Conservation (phyloP, 345 rosid genomes). For the Murraya paniculata region DNA sequence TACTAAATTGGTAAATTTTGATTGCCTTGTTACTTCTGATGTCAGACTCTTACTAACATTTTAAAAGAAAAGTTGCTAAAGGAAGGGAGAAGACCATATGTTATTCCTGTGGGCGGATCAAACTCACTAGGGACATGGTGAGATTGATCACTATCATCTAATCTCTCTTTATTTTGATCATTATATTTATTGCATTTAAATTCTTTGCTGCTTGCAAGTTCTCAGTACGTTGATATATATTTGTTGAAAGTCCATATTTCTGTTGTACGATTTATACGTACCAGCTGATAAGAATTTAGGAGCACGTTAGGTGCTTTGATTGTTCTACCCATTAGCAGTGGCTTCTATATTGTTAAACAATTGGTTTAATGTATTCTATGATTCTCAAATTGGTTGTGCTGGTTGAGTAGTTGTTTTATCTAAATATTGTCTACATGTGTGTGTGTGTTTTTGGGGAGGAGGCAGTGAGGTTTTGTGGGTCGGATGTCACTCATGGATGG, state of each 20-base stretch:
- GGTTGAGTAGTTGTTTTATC: neutral
- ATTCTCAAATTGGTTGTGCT: neutral
- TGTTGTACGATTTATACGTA: neutral
- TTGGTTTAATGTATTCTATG: neutral
- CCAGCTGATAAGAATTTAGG: neutral
- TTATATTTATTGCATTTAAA: neutral
- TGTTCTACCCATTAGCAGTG: neutral
- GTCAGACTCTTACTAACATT: constrained; percentile 64
- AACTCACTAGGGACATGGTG: constrained; percentile 94
- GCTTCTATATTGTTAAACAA: neutral
- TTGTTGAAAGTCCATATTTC: neutral
- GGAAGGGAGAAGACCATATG: constrained; percentile 86
- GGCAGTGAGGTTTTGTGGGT: neutral
- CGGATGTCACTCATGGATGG: neutral
- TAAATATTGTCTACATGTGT: neutral
- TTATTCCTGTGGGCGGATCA: constrained; percentile 95
- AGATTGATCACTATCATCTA: constrained; percentile 22
- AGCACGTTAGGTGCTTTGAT: neutral
- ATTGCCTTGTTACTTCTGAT: constrained; percentile 18
- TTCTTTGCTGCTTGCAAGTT: constrained; percentile 1
- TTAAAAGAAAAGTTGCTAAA: constrained; percentile 74
- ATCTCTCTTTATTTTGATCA: neutral
- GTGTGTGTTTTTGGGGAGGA: neutral
- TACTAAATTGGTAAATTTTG: constrained; percentile 1
- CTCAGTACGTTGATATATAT: neutral